Evolutionary conservation across 805 yeast species (phyloP).

Genomic region (Komagataella ulmi): DNA sequence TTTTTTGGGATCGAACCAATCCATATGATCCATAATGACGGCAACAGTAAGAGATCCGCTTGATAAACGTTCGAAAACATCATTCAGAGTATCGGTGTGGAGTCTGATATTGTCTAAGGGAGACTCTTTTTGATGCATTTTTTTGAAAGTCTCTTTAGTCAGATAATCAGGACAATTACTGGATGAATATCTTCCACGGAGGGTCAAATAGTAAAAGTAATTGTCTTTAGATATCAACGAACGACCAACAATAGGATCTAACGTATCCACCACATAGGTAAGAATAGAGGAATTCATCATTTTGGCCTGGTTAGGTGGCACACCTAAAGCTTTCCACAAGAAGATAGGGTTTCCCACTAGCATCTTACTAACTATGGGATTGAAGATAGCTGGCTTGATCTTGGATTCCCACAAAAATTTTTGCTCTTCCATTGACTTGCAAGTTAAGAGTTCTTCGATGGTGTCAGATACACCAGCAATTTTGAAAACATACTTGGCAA

Average conservation of each 20-base stretch:
- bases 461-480: conserved; percentile 36
- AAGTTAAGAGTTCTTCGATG: conserved; percentile 41
- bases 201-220: conserved; percentile 63
- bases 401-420: conserved; percentile 44
- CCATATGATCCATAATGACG: conserved; percentile 86
- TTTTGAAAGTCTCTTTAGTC: conserved; percentile 34
- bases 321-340: conserved; percentile 85
- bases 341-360: conserved; percentile 76
- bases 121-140: conserved; percentile 15
- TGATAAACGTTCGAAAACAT: conserved; percentile 56
- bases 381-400: conserved; percentile 58
- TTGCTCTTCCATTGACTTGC: conserved; percentile 51
- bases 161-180: conserved; percentile 69
- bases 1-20: conserved; percentile 68
- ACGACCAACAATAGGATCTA: conserved; percentile 59
- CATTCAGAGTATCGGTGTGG: conserved; percentile 70
- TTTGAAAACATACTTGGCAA: conserved; percentile 48
- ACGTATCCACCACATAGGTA: conserved; percentile 62
- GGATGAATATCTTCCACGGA: conserved; percentile 46
- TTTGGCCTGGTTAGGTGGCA: conserved; percentile 71
- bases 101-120: conserved; percentile 61
- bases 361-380: conserved; percentile 52
- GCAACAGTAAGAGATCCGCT: conserved; percentile 59
- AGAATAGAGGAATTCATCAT: conserved; percentile 66
- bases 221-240: conserved; percentile 58